A percentile compares a stretch with the other conserved stretches of the same genome.
Conservation (phyloP, 371 early-diverging fungal genomes). For the Nosema muscidifuracis region DNA sequence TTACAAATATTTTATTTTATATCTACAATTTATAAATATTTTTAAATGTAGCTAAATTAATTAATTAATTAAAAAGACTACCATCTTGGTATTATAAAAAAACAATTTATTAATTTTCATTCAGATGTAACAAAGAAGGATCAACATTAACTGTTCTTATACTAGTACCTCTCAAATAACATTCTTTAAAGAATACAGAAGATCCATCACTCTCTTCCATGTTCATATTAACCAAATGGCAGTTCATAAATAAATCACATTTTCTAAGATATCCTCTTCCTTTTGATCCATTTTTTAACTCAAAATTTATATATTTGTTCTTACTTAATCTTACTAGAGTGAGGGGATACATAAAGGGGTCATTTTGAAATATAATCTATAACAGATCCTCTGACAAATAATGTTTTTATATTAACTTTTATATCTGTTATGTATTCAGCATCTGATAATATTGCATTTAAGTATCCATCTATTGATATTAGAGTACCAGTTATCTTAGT, state of each 20-base stretch:
- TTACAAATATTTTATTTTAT: too few relatives aligned
- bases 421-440: neutral
- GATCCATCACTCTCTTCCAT: slow-evolving; percentile 32
- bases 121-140: slow-evolving; percentile 4
- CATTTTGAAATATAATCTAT: neutral
- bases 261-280: slow-evolving; percentile 54
- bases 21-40: too few relatives aligned
- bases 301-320: slow-evolving; percentile 54
- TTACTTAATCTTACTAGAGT: slow-evolving; percentile 62
- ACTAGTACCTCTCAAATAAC: slow-evolving; percentile 55
- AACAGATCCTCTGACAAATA: neutral
- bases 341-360: slow-evolving; percentile 62
- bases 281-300: slow-evolving; percentile 57
- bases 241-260: slow-evolving; percentile 64
- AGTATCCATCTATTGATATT: neutral
- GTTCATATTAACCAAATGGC: slow-evolving; percentile 55
- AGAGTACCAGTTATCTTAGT: neutral
- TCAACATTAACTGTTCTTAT: slow-evolving; percentile 57
- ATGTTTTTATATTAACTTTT: neutral
- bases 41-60: too few relatives aligned
- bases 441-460: neutral
- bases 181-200: slow-evolving; percentile 35
- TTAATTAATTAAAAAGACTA: too few relatives aligned
- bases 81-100: too few relatives aligned
- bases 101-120: neutral